Base-by-base conservation (phyloP, 2,329 filamentous ascomycete genomes). In the Tolypocladium nubicola region DNA sequence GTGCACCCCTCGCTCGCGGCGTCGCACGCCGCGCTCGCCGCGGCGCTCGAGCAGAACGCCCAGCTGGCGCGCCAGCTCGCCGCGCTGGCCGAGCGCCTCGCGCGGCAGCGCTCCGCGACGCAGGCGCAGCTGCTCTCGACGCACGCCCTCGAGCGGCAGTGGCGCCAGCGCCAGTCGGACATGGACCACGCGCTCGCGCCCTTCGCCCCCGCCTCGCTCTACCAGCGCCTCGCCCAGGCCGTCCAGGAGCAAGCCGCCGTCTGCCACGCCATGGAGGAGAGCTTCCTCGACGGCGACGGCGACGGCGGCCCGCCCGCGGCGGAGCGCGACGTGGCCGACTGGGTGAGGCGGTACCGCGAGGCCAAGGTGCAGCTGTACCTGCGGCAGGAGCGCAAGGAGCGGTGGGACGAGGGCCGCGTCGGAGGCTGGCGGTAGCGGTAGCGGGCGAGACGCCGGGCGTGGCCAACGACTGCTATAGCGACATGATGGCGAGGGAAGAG, bases 381-480 rank as follows among this genome's bases (percentile, higher is more conserved):
- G 56, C 80, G 94, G 58, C 85, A 87, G 67, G 94, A 97, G 76
- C 83, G 90, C 63, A 96, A 92, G 72, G 88, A 91, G 66, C 81
- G 94, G 65, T 97, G 94, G 94, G 94, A 97, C 70, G 93, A 97
- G 73, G 91, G 93, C 30, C 80, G 93, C 63, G 93, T 97, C 39
- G 93, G 93, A 13, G 94, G 94, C 1, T 97, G 94, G 94, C 83
- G 93, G 38, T 58, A 57, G 53, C 47, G 21, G 1, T 13, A n/a
- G n/a, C n/a, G n/a, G n/a, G n/a, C 16, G 37, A 7, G 13, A 38
- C 37, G 13, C 37, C 8, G 23, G 2, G 26, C 45, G 16, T 35
- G 26, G 13, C 47, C 8, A 21, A 30, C 16, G 30, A 19, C 30
- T 21, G n/a, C 21, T 11, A 11, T 50, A n/a, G 35, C 30, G 30